phyloP scores from a whole-genome alignment of 345 rosid species.

The Carallia pectinifolia region DNA sequence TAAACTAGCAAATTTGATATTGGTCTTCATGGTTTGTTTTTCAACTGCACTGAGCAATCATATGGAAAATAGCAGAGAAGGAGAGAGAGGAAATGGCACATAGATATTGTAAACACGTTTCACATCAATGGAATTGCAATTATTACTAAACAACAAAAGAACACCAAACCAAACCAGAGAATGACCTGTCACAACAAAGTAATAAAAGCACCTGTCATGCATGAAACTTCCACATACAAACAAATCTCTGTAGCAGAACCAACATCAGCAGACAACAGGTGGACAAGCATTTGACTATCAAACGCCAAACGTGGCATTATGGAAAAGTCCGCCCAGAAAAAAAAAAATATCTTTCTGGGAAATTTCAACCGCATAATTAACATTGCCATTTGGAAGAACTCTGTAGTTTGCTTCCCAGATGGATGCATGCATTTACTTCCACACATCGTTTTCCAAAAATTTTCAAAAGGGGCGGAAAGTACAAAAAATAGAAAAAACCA shows the following conservation, averaged over 20 bases:
- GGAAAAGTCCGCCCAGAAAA: not conserved
- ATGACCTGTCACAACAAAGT: not conserved
- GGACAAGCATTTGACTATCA: conserved; percentile 30
- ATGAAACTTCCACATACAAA: conserved; percentile 22
- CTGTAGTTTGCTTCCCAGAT: not conserved
- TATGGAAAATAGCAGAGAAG: not conserved
- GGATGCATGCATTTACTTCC: not conserved
- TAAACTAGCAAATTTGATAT: not conserved
- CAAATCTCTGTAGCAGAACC: conserved; percentile 11
- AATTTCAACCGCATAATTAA: not conserved
- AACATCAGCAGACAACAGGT: conserved; percentile 28
- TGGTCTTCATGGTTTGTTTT: not conserved
- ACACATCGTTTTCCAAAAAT: not conserved
- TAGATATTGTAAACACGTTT: not conserved
- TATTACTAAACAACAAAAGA: not conserved
- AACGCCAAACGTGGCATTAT: not conserved
- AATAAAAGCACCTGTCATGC: conserved; percentile 11
- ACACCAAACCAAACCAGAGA: not conserved
- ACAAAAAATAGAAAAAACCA: not conserved
- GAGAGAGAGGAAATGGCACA: not conserved
- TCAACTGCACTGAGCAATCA: not conserved
- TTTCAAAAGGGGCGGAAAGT: not conserved
- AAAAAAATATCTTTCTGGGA: not conserved
- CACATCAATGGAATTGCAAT: not conserved
- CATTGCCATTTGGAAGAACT: not conserved